Percentiles rank a stretch among this genome's conserved stretches.
phyloP scores from a whole-genome alignment of 2,329 filamentous ascomycete species.

The Xylaria hypoxylon region DNA sequence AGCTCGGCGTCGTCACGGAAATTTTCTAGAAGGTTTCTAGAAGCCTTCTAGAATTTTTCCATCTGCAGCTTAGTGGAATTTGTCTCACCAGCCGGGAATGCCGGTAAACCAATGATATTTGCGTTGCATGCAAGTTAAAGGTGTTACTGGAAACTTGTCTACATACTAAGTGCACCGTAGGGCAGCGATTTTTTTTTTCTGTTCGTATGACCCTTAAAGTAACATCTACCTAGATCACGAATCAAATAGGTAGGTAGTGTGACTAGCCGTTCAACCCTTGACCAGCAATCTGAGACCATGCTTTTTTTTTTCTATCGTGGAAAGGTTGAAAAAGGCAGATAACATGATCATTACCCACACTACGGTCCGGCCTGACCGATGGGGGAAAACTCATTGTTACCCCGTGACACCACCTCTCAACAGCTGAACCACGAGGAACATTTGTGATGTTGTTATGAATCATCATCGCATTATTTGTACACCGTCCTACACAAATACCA shows the following conservation, averaged over 20 bases:
- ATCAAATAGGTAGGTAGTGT: constrained; percentile 12
- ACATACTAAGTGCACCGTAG: constrained; percentile 1
- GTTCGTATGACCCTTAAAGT: constrained; percentile 3
- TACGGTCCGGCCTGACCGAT: constrained; percentile 28
- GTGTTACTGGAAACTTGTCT: constrained; percentile 17
- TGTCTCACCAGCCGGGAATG: constrained; percentile 41
- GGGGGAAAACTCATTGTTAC: constrained; percentile 1
- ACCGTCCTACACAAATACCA: constrained; percentile 7
- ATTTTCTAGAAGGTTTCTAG: constrained; percentile 41
- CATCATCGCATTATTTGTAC: constrained; percentile 2
- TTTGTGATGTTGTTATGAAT: constrained; percentile 12
- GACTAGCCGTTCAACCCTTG: constrained; percentile 10
- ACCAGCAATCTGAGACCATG: not conserved
- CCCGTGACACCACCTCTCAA: constrained; percentile 18
- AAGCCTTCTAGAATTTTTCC: constrained; percentile 48
- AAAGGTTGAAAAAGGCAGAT: constrained; percentile 1
- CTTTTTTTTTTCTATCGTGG: not conserved
- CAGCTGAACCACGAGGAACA: constrained; percentile 7
- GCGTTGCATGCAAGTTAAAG: not conserved
- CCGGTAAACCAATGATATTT: constrained; percentile 41
- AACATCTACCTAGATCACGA: not conserved
- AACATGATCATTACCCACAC: constrained; percentile 15
- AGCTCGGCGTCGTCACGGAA: constrained; percentile 18
- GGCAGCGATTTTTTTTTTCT: not conserved
- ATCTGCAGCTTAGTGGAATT: constrained; percentile 32